These are phyloP conservation scores for Kazachstania taianensis DNA, from an alignment of 805 yeast species.

Conservation along the genomic window DNA sequence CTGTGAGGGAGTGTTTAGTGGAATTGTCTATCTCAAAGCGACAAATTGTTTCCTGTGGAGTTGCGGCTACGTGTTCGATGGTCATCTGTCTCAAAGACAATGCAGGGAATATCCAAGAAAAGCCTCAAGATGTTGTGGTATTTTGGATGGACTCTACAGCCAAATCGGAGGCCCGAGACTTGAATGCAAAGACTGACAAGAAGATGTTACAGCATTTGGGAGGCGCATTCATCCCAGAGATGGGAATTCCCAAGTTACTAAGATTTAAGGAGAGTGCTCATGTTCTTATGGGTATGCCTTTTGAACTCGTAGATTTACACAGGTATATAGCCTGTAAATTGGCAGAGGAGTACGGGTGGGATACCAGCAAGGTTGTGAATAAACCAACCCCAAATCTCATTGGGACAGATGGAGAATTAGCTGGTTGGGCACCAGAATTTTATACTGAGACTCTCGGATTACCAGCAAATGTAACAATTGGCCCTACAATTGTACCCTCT, in stretches of 20 bases:
- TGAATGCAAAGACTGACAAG: slow-evolving; percentile 23
- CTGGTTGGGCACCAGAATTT: slow-evolving; percentile 38
- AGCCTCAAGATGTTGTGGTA: slow-evolving; percentile 34
- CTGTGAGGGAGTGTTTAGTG: slow-evolving; percentile 23
- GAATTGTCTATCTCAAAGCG: slow-evolving; percentile 3
- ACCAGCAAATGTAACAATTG: slow-evolving; percentile 20
- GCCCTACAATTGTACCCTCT: slow-evolving; percentile 4
- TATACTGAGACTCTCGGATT: slow-evolving; percentile 15
- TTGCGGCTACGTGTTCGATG: slow-evolving; percentile 53
- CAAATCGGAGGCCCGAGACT: slow-evolving; percentile 22
- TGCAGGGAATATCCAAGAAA: slow-evolving; percentile 3
- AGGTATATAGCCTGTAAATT: slow-evolving; percentile 33
- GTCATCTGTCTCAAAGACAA: slow-evolving; percentile 32
- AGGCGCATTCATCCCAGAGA: slow-evolving; percentile 42
- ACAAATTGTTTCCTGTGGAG: slow-evolving; percentile 26
- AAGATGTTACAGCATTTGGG: slow-evolving; percentile 28
- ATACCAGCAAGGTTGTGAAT: slow-evolving; percentile 1
- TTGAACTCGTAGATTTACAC: slow-evolving; percentile 42
- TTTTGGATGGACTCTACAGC: slow-evolving; percentile 55
- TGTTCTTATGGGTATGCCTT: too few species aligned
- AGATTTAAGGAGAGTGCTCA: slow-evolving; percentile 20
- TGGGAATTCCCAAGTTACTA: slow-evolving; percentile 46
- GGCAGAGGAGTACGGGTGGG: slow-evolving; percentile 14
- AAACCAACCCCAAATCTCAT: slow-evolving; percentile 16
- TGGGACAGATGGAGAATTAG: slow-evolving; percentile 49